These are phyloP conservation scores for Fusarium caatingaense DNA, from an alignment of 2,329 filamentous ascomycete genomes.

Conservation along the genomic window DNA sequence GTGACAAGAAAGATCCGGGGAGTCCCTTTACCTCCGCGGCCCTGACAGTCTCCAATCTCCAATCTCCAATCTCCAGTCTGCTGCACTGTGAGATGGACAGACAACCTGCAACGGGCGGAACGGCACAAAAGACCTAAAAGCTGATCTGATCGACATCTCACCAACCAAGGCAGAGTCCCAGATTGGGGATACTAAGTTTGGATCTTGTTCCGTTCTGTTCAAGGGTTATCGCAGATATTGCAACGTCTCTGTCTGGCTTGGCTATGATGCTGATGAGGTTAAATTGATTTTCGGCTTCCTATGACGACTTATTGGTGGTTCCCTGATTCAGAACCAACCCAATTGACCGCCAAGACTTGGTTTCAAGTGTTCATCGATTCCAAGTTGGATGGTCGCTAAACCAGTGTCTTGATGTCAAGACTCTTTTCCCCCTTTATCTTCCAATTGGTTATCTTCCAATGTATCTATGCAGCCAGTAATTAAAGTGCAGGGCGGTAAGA, in stretches of 20 bases:
- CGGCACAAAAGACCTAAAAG: not conserved
- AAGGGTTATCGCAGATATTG: conserved; percentile 10
- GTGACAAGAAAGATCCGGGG: conserved; percentile 34
- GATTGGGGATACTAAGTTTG: conserved; percentile 12
- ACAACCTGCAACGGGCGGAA: not conserved
- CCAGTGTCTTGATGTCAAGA: conserved; percentile 24
- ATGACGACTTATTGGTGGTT: conserved; percentile 37
- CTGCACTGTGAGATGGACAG: not conserved
- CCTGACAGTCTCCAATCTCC: conserved; percentile 4
- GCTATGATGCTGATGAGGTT: conserved; percentile 14
- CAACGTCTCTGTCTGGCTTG: not conserved
- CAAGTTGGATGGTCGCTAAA: conserved; percentile 21
- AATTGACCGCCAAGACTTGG: conserved; percentile 7
- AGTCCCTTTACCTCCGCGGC: not conserved
- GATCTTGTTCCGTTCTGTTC: conserved; percentile 11
- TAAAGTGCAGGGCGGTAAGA: conserved; percentile 1
- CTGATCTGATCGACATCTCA: conserved; percentile 23
- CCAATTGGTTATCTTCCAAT: conserved; percentile 7
- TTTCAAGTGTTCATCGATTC: conserved; percentile 24
- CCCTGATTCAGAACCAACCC: conserved; percentile 27
- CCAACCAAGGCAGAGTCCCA: conserved; percentile 33
- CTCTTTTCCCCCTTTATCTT: conserved; percentile 1
- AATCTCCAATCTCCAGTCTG: not conserved
- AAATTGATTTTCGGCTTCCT: conserved; percentile 11
- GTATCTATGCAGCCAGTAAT: not conserved